Evolutionary conservation across 176 grass and related monocot species (phyloP).

Genomic region (Triticum dicoccoides): DNA sequence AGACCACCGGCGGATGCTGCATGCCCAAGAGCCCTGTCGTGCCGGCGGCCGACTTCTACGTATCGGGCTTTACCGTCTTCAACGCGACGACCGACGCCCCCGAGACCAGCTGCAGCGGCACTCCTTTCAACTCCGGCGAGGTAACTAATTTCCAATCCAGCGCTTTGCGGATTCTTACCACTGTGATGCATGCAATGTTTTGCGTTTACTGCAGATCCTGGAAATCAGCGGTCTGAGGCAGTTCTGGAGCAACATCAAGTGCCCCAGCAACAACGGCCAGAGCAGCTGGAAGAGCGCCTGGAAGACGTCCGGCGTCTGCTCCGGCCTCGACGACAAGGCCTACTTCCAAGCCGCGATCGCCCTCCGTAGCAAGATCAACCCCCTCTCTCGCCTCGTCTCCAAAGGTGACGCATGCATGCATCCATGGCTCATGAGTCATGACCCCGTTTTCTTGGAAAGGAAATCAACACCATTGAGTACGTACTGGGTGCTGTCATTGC

Average conservation of each 20-base stretch:
- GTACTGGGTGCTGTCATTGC: background rate
- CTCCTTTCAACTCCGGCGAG: constrained; percentile 14
- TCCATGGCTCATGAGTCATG: too few species aligned
- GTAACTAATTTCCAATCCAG: background rate
- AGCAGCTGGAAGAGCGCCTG: constrained; percentile 37
- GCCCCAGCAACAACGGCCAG: constrained; percentile 32
- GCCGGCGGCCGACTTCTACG: constrained; percentile 38
- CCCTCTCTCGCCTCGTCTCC: constrained; percentile 14
- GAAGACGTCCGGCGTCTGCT: constrained; percentile 46
- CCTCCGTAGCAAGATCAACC: constrained; percentile 27
- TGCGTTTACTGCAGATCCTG: background rate
- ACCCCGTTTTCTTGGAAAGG: too few species aligned
- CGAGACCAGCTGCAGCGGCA: background rate
- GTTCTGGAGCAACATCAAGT: constrained; percentile 52
- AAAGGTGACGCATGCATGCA: background rate
- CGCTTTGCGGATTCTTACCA: too few species aligned
- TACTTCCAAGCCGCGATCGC: constrained; percentile 38
- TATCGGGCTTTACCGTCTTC: constrained; percentile 19
- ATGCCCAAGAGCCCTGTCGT: background rate
- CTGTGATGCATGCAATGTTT: background rate
- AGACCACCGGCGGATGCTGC: constrained; percentile 33
- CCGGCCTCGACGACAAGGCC: background rate
- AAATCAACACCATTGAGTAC: background rate
- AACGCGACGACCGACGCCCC: background rate
- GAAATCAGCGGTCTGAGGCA: background rate